Base-by-base conservation (phyloP, 2,329 filamentous ascomycete species). In the Leptodontidium sp. region DNA sequence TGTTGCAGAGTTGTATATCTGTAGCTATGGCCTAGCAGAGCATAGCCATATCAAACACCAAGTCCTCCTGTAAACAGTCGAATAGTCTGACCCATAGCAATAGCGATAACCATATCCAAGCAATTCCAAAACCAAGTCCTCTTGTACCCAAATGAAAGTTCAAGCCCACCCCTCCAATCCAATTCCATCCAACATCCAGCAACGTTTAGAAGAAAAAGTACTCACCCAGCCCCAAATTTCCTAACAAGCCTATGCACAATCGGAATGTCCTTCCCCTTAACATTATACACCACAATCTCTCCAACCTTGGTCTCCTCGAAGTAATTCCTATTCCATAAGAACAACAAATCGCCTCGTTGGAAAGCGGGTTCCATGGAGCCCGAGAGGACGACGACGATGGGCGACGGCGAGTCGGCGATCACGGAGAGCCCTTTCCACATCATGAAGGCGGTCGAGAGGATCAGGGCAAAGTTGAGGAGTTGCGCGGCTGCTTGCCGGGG, bases 221-320 rank as follows among this genome's bases (percentile, higher is more conserved):
- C 85, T 68, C 77, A 87, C 84, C 88, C 88, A 38, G 76, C 76
- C 26, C 89, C 88, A 78, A 90, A 91, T 78, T 89, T 90, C 81
- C 94, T 88, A 65, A 98, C 91, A 11, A 98, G 87, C 62, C 96
- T 86, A 83, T 99, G 96, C 74, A 99, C 96, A 81, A 99, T 99
- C 38, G 96, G 96, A 72, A 99, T 98, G 74, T 97, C 93, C 85
- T 98, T 99, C 52, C 89, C 90, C 75, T 87, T 85, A 40, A 93
- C 89, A 77, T 92, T 92, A 78, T 92, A 93, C 59, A 93, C 90
- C 73, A 93, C 91, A 70, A 92, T 85, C 80, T 93, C 91, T 21
- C 91, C 91, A 57, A 93, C 83, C 76, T 91, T 86, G 1, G 89
- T 90, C 53, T 90, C 85, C 61, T 82, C 80, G 38, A 83, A 80